These are phyloP conservation scores for Cucurbita pepo DNA, from an alignment of 306 rosid species.

Conservation along the genomic window DNA sequence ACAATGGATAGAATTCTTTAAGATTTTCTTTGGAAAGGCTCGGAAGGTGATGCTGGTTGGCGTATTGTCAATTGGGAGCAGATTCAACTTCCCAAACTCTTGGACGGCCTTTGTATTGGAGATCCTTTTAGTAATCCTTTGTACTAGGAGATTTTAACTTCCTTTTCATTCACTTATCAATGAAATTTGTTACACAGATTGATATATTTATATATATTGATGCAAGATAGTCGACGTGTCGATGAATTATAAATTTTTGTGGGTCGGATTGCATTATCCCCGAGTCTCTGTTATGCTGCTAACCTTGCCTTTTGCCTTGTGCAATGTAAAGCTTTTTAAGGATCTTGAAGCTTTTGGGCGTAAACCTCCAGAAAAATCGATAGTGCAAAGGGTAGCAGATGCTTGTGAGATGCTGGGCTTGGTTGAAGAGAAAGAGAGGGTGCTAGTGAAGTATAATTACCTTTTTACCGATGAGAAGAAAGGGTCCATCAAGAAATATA, in stretches of 20 bases:
- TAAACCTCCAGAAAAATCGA: constrained; percentile 61
- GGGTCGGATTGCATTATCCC: background rate
- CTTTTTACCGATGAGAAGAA: constrained; percentile 20
- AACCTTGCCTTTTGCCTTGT: background rate
- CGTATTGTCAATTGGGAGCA: too few species aligned
- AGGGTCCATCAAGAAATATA: constrained; percentile 17
- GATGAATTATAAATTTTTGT: background rate
- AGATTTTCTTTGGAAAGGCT: too few species aligned
- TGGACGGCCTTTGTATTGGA: too few species aligned
- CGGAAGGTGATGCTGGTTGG: too few species aligned
- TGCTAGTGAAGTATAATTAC: constrained; percentile 49
- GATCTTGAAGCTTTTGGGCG: constrained; percentile 83
- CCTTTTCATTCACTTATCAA: too few species aligned
- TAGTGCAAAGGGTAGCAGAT: constrained; percentile 63
- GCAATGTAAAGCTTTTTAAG: constrained; percentile 53
- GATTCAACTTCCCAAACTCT: too few species aligned
- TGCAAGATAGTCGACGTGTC: background rate
- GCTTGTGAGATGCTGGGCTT: constrained; percentile 62
- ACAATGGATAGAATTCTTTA: too few species aligned
- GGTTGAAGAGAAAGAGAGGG: constrained; percentile 47
- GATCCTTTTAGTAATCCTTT: too few species aligned
- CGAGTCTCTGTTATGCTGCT: background rate
- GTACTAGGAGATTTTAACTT: too few species aligned
- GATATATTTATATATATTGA: background rate
- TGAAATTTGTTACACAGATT: too few species aligned